Evolutionary conservation across 2,329 filamentous ascomycete genomes (phyloP), one percentile per base, ranked within the genome.

Genomic region (Exophiala aquamarina): DNA sequence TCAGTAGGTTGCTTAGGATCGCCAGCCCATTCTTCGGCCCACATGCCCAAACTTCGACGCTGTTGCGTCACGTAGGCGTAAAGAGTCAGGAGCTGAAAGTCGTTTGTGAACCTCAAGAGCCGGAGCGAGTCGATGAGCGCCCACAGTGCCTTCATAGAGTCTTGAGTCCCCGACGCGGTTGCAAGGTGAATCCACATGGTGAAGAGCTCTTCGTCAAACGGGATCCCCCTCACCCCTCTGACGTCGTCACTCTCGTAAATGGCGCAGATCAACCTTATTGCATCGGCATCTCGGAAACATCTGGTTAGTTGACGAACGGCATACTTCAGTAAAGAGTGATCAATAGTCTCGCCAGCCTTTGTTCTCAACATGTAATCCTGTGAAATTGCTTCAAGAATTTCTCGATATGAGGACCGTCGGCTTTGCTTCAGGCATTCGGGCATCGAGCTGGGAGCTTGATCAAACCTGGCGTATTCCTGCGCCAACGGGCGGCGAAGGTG

Each of bases 121-220:
- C 43, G 14, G 14, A 21, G 18, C 13, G 46, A 47, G 15, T 55
- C 49, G 10, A 54, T 26, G 9, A 55, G 35, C 10, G 51, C 54
- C 51, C 45, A 52, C 13, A 57, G 19, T 3, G 32, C 54, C 13
- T 21, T 34, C 10, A 28, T 39, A 13, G 44, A 41, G 7, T 46
- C 44, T 13, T 33, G n/a, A 19, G 47, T 39, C n/a, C 46, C 48
- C 8, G 40, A n/a, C 11, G 21, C 37, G 10, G 28, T 29, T 14
- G 49, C 49, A 19, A 52, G 26, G n/a, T 49, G 35, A 10, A 57
- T 40, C 55, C 55, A 57, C n/a, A 42, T 38, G 6, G 31, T 32
- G 31, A 55, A 55, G 15, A 57, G 8, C 7, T 45, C 38, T 17
- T 46, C 44, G 32, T 52, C 47, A 14, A 55, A 52, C 2, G 44